Base-by-base conservation (phyloP, 768 basidiomycete species). In the Pisolithus tinctorius region DNA sequence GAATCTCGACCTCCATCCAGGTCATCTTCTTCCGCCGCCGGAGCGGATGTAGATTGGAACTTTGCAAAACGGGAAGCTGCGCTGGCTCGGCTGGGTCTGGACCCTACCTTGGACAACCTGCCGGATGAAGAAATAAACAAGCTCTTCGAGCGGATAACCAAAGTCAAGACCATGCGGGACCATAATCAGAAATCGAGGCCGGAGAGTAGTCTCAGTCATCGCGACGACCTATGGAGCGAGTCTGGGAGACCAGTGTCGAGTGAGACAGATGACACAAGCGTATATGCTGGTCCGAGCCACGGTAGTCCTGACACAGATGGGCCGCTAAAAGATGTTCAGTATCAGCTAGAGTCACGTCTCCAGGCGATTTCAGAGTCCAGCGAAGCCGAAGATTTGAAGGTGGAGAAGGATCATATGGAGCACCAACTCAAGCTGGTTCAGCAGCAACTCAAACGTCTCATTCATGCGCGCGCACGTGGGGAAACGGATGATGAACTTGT, bases 41-140 rank as follows among this genome's bases (percentile, higher is more conserved):
- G 80, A 26, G 76, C 67, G 26, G 87, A 91, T 56, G 87, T 93
- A 41, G 96, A 99, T 66, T 99, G 96, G 96, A 88, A 83, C n/a
- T 98, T 84, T 66, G 96, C 96, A 6, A 88, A 90, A 64, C 81
- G 93, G 7, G 96, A 99, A 69, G 93, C 93, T 5, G 94, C 92
- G 3, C 75, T 93, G 36, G 88, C 90, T 1, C 78, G 86, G 45
- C 74, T 96, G 16, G 93, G 93, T 3, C 69, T 90, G 31, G 91
- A 95, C 60, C 91, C 95, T 14, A 80, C 88, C 13, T 77, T 99
- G 25, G 93, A 98, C 67, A 90, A 86, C 60, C 78, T 99, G 23
- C 91, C 89, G 0, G 95, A 99, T 66, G 89, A 93, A 54, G 95
- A 98, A 63, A 76, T 99, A 46, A 91, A 93, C 74, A 91, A 88